Base-by-base conservation (phyloP, 345 rosid species). In the Fremontodendron californicum region DNA sequence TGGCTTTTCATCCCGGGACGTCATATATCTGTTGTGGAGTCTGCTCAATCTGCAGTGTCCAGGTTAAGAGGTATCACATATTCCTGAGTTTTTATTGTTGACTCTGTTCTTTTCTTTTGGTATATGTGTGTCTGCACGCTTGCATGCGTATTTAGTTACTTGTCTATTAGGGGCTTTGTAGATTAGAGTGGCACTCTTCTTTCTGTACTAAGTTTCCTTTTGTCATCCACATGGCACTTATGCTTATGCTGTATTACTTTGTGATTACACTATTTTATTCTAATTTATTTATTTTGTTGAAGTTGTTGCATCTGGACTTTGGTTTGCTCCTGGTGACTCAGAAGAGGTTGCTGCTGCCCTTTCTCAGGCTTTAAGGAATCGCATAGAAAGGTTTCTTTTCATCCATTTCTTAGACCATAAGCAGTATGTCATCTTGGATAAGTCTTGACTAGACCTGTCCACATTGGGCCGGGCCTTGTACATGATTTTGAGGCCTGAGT, bases 311-410 rank as follows among this genome's bases (percentile, higher is more conserved):
- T 90, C 97, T 45, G 99, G 99, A 81, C 82, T 89, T 78, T 96
- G 99, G 99, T 83, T 89, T 81, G 93, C 98, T 81, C 98, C 99
- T 83, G 99, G 99, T 77, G 98, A 94, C 82, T 90, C 97, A 19
- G 98, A 96, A 85, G 98, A 94, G 93, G 88, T 96, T 79, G 97
- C 97, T 12, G 84, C 89, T 77, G 98, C 99, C 81, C 90, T 96
- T 77, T 94, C 98, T 75, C 97, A 89, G 77, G 88, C 99, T 79
- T 85, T 96, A 73, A 89, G 93, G 85, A 92, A 92, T 82, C 84
- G 91, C 73, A 90, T 96, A 54, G 99, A 94, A 86, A 96, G 96
- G 99, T 94, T 81, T 79, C 60, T 66, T 83, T 85, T 77, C 58
- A 52, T 54, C 79, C 69, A 29, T 76, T 70, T 81, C 13, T 61